A percentile compares a stretch with the other conserved stretches of the same genome.
Evolutionary conservation across 768 basidiomycete species (phyloP).

Genomic region (Rhizopogon sp.): DNA sequence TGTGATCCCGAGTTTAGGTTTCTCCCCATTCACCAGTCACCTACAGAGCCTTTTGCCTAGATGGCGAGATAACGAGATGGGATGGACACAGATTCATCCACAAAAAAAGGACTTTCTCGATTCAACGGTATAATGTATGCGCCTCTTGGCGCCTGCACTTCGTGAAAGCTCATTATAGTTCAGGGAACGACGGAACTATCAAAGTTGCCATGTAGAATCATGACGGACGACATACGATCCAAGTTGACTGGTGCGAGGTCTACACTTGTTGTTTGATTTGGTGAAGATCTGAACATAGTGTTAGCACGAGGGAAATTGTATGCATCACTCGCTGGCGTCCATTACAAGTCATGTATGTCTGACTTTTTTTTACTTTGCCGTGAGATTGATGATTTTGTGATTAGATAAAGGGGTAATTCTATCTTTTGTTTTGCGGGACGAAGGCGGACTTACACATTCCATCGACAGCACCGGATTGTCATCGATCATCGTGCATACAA

Average conservation of each 20-base stretch:
- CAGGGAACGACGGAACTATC: slow-evolving; percentile 10
- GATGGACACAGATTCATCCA: slow-evolving; percentile 5
- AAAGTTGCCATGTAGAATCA: slow-evolving; percentile 4
- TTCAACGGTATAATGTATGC: slow-evolving; percentile 6
- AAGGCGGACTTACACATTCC: slow-evolving; percentile 52
- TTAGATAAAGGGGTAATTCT: slow-evolving; percentile 16
- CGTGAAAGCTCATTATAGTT: neutral
- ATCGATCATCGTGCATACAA: neutral
- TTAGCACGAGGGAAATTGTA: slow-evolving; percentile 12
- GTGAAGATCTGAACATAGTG: neutral
- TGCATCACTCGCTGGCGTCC: slow-evolving; percentile 8
- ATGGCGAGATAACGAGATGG: slow-evolving; percentile 6
- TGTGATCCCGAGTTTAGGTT: neutral
- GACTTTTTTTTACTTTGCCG: neutral
- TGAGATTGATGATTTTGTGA: neutral
- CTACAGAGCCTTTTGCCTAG: neutral
- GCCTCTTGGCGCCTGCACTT: neutral
- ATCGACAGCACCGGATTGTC: neutral
- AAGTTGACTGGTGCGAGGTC: slow-evolving; percentile 5
- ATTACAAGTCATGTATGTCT: slow-evolving; percentile 13
- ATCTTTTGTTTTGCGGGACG: slow-evolving; percentile 51
- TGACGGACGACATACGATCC: slow-evolving; percentile 5
- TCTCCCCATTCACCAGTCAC: neutral
- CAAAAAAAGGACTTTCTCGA: neutral
- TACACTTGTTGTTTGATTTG: neutral